These are phyloP conservation scores for Globisporangium iwayamae DNA, from an alignment of 352 stramenopile species.

Conservation along the genomic window DNA sequence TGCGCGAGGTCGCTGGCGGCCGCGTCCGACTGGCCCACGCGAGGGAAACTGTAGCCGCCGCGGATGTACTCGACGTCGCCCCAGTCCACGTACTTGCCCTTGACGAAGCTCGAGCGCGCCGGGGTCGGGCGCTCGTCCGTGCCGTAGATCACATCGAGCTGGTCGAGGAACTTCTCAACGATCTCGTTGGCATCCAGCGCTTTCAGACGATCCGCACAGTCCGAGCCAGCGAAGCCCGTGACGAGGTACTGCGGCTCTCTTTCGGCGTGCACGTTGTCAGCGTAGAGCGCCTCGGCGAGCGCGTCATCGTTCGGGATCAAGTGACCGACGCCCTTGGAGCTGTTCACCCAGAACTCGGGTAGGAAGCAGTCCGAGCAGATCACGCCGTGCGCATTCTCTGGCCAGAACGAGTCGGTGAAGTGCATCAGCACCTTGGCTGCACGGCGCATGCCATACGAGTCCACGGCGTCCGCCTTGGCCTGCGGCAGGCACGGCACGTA, in stretches of 20 bases:
- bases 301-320: constrained; percentile 54
- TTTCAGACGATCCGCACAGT: constrained; percentile 58
- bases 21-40: constrained; percentile 61
- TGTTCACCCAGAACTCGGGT: constrained; percentile 85
- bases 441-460: constrained; percentile 72
- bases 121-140: constrained; percentile 50
- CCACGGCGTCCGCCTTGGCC: constrained; percentile 51
- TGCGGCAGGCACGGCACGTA: constrained; percentile 60
- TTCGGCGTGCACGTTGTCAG: constrained; percentile 5
- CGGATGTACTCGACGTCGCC: constrained; percentile 62
- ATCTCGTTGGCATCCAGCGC: constrained; percentile 46
- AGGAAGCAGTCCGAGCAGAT: constrained; percentile 82
- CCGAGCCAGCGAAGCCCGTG: constrained; percentile 67
- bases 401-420: constrained; percentile 65
- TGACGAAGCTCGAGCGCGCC: constrained; percentile 58
- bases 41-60: constrained; percentile 75
- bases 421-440: constrained; percentile 77
- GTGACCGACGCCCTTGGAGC: constrained; percentile 55
- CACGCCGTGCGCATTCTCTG: constrained; percentile 65
- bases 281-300: constrained; percentile 11
- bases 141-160: constrained; percentile 77
- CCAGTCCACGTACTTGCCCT: constrained; percentile 79
- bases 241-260: constrained; percentile 58
- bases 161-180: constrained; percentile 55
- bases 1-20: constrained; percentile 55